Evolutionary conservation across 495 filamentous ascomycete genomes (phyloP).

Genomic region (Cladorrhinum samala): DNA sequence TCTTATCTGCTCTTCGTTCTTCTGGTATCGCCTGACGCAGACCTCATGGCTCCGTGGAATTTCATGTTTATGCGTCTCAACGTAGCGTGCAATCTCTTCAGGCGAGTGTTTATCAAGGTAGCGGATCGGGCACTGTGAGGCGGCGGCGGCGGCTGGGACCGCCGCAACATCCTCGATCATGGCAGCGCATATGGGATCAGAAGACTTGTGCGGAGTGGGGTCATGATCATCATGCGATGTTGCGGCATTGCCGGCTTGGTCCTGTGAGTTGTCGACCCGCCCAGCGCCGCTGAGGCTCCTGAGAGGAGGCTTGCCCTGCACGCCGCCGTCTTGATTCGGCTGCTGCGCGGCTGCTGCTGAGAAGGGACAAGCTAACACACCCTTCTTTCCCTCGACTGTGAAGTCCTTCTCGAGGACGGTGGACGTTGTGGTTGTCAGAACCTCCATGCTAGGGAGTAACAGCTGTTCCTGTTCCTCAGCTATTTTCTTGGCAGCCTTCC

Average conservation of each 20-base stretch:
- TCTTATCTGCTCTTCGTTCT: slow-evolving; percentile 70
- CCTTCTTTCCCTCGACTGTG: slow-evolving; percentile 55
- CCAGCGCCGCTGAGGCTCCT: slow-evolving; percentile 2
- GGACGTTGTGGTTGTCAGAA: slow-evolving; percentile 40
- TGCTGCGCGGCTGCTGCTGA: no score
- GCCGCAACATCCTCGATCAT: slow-evolving; percentile 49
- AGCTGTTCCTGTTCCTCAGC: no score
- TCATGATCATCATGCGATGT: slow-evolving; percentile 15
- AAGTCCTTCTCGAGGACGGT: slow-evolving; percentile 60
- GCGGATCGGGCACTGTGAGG: slow-evolving; percentile 76
- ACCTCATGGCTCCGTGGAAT: slow-evolving; percentile 85
- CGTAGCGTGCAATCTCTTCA: slow-evolving; percentile 82
- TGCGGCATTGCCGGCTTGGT: slow-evolving; percentile 4
- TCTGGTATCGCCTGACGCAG: slow-evolving; percentile 80
- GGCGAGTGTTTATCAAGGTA: slow-evolving; percentile 84
- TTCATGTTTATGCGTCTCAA: slow-evolving; percentile 88
- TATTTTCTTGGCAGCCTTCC: slow-evolving; percentile 43
- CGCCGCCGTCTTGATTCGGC: slow-evolving; percentile 19
- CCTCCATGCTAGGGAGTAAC: slow-evolving; percentile 30
- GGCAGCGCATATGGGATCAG: slow-evolving; percentile 57
- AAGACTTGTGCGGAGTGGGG: slow-evolving; percentile 36
- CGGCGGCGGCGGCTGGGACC: slow-evolving; percentile 38
- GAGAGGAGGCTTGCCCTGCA: no score
- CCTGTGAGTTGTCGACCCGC: slow-evolving; percentile 20
- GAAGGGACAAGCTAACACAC: slow-evolving; percentile 58